phyloP scores from a whole-genome alignment of 495 filamentous ascomycete genomes.

The Trichoderma asperelloides region DNA sequence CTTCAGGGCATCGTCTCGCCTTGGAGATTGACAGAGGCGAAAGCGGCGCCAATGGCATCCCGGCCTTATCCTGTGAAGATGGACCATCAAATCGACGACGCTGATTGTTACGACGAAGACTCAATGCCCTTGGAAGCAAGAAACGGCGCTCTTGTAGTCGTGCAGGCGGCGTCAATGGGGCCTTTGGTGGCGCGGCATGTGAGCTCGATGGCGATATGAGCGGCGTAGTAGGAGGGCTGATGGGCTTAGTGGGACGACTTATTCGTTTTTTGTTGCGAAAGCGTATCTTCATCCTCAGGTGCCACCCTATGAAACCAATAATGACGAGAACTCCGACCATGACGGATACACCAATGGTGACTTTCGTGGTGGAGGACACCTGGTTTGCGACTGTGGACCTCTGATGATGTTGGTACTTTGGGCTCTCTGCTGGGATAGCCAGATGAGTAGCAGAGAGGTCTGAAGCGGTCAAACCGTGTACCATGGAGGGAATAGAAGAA shows the following conservation, averaged over 20 bases:
- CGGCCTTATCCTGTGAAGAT: neutral
- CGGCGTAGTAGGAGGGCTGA: slow-evolving; percentile 22
- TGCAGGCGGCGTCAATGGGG: slow-evolving; percentile 29
- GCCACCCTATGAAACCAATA: slow-evolving; percentile 19
- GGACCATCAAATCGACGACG: neutral
- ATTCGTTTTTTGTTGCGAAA: slow-evolving; percentile 12
- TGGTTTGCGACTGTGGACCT: neutral
- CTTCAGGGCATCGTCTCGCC: neutral
- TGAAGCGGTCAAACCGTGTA: neutral
- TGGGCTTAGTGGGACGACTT: slow-evolving; percentile 13
- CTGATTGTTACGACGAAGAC: neutral
- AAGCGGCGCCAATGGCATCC: neutral
- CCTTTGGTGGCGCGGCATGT: slow-evolving; percentile 14
- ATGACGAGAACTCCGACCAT: slow-evolving; percentile 26
- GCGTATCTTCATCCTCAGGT: neutral
- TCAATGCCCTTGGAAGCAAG: neutral
- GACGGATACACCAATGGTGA: slow-evolving; percentile 28
- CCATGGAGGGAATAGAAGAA: neutral
- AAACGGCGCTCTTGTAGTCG: slow-evolving; percentile 31
- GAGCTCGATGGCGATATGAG: slow-evolving; percentile 29
- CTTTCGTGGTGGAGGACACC: slow-evolving; percentile 18
- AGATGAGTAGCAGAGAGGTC: neutral
- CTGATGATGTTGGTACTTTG: slow-evolving; percentile 8
- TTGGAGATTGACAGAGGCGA: neutral
- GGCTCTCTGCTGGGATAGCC: neutral